phyloP scores from a whole-genome alignment of 805 yeast species.

The Suhomyces kilbournensis region DNA sequence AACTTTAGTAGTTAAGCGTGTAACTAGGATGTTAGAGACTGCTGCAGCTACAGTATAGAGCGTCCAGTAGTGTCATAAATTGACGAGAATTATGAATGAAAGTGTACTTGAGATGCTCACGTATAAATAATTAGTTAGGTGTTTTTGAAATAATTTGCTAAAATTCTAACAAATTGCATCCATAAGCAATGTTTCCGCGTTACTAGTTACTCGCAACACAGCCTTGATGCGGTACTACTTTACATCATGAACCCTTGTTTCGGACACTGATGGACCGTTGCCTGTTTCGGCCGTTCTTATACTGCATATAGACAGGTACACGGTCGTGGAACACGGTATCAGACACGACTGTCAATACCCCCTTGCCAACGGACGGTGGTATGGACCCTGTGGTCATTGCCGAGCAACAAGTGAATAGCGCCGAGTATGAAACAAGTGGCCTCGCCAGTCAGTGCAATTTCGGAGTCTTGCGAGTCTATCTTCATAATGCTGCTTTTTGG shows the following conservation, averaged over 20 bases:
- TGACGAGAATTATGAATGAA: not conserved
- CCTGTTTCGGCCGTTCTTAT: not conserved
- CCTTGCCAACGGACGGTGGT: not conserved
- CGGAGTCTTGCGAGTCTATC: not conserved
- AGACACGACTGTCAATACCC: not conserved
- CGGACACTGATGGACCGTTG: not conserved
- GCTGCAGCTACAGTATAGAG: not conserved
- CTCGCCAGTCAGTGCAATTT: not conserved
- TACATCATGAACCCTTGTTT: not conserved
- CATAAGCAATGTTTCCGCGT: not conserved
- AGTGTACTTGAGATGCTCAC: no score
- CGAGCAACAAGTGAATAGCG: not conserved
- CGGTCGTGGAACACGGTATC: not conserved
- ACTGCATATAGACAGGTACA: not conserved
- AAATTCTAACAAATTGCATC: not conserved
- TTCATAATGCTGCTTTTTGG: not conserved
- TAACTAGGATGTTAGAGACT: not conserved
- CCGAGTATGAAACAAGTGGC: not conserved
- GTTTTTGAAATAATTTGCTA: not conserved
- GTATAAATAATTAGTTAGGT: no score
- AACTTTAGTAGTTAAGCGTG: not conserved
- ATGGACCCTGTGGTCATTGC: not conserved
- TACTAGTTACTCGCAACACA: not conserved
- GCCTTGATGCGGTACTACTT: not conserved
- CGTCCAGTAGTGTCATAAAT: not conserved